Conservation (phyloP, 2,329 filamentous ascomycete species). For the Beauveria scarabaeidicola region DNA sequence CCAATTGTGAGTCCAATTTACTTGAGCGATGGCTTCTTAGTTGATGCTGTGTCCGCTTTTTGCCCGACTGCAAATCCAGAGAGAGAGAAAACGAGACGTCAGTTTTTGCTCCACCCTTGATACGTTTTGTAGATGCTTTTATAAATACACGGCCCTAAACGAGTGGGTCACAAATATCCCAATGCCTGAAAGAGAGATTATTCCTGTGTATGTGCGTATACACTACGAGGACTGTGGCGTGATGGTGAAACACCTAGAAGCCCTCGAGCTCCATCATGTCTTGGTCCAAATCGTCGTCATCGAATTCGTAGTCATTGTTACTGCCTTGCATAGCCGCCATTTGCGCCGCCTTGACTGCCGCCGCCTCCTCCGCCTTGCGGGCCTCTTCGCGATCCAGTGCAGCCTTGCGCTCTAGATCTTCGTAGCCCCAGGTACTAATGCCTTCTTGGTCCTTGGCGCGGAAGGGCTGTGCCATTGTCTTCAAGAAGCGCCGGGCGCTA, state of each 20-base stretch:
- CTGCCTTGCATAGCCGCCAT: slow-evolving; percentile 13
- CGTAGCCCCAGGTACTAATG: slow-evolving; percentile 82
- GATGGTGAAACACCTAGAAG: slow-evolving; percentile 10
- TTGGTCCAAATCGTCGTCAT: slow-evolving; percentile 44
- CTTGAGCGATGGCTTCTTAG: background rate
- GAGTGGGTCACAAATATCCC: background rate
- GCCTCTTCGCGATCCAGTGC: slow-evolving; percentile 64
- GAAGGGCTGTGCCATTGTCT: slow-evolving; percentile 89
- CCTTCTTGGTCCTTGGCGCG: slow-evolving; percentile 76
- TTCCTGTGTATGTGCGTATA: background rate
- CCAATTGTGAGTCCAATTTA: background rate
- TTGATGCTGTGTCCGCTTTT: background rate
- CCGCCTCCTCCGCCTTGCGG: slow-evolving; percentile 46
- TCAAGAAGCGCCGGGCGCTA: slow-evolving; percentile 78
- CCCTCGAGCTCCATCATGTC: slow-evolving; percentile 46
- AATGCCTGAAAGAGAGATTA: background rate
- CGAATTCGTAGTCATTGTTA: slow-evolving; percentile 41
- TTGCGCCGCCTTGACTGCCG: slow-evolving; percentile 20
- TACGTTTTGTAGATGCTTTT: background rate
- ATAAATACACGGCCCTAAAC: background rate
- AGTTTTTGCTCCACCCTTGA: background rate
- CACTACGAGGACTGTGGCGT: background rate
- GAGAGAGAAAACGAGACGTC: background rate
- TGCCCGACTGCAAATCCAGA: background rate
- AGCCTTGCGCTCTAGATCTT: slow-evolving; percentile 71